phyloP scores from a whole-genome alignment of 2,329 filamentous ascomycete species.

The Sporothrix brasiliensis region DNA sequence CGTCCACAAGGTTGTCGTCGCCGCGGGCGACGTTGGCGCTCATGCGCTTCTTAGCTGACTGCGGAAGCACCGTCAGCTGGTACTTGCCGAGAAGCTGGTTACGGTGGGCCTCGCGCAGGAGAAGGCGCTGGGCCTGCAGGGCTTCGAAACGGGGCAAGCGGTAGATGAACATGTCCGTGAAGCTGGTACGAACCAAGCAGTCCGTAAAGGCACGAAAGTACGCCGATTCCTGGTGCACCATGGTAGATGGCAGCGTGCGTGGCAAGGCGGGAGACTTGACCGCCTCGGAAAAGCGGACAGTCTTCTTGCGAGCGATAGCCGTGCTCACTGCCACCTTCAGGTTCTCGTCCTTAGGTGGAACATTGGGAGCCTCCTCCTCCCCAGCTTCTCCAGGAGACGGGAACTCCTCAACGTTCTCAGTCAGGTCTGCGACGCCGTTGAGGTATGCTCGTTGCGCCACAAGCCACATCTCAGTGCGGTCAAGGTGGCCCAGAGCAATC shows the following conservation, averaged over 20 bases:
- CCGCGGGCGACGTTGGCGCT: conserved; percentile 73
- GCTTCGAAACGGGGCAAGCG: conserved; percentile 85
- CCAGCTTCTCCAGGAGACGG: conserved; percentile 35
- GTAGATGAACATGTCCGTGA: conserved; percentile 79
- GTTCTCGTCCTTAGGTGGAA: conserved; percentile 39
- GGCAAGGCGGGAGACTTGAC: conserved; percentile 50
- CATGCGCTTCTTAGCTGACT: conserved; percentile 70
- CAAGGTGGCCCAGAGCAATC: conserved; percentile 71
- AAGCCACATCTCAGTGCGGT: conserved; percentile 86
- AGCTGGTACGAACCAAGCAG: conserved; percentile 66
- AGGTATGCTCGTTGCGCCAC: conserved; percentile 78
- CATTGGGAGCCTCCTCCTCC: conserved; percentile 36
- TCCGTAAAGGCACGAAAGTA: conserved; percentile 89
- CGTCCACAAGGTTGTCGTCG: conserved; percentile 65
- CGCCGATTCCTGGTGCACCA: conserved; percentile 67
- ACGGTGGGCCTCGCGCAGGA: conserved; percentile 70
- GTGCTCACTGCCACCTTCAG: conserved; percentile 36
- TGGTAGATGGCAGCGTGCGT: conserved; percentile 56
- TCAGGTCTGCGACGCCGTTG: conserved; percentile 65
- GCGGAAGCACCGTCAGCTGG: conserved; percentile 70
- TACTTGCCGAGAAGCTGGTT: conserved; percentile 85
- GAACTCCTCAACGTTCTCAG: conserved; percentile 35
- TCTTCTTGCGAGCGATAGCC: conserved; percentile 60
- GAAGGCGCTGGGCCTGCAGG: conserved; percentile 79
- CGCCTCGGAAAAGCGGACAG: conserved; percentile 70